Percentiles rank a stretch among this genome's conserved stretches.
These are phyloP conservation scores for Phaeosphaeriaceae sp. DNA, from an alignment of 2,329 filamentous ascomycete genomes.

Conservation along the genomic window DNA sequence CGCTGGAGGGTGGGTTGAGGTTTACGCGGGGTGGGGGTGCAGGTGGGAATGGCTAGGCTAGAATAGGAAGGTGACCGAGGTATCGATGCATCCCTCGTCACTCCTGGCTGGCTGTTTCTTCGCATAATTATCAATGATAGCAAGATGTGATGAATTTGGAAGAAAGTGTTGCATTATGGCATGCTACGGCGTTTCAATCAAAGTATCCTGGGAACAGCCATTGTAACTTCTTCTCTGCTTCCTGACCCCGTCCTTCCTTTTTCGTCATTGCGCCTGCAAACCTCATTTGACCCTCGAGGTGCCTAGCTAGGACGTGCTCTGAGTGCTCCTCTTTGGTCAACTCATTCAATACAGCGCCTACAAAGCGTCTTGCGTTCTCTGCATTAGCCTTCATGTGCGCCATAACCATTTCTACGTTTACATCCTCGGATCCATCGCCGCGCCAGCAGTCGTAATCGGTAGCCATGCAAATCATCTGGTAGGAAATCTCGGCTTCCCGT, in stretches of 20 bases:
- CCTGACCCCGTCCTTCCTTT: conserved; percentile 71
- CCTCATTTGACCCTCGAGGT: conserved; percentile 76
- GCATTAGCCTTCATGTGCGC: conserved; percentile 94
- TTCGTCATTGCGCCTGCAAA: conserved; percentile 86
- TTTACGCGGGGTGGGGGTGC: background rate
- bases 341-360: conserved; percentile 86
- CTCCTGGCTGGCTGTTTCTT: no score
- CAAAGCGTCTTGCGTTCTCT: conserved; percentile 82
- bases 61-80: conserved; percentile 27
- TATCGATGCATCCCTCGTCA: conserved; percentile 12
- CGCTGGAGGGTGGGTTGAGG: background rate
- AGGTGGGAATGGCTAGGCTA: conserved; percentile 9
- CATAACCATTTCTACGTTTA: conserved; percentile 97
- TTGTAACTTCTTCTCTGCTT: conserved; percentile 78
- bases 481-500: conserved; percentile 92
- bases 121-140: conserved; percentile 25
- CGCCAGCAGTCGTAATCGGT: conserved; percentile 99
- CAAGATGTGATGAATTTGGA: conserved; percentile 14
- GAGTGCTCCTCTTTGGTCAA: conserved; percentile 77
- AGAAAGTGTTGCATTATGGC: background rate
- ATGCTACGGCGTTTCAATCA: conserved; percentile 37
- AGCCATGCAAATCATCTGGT: conserved; percentile 99
- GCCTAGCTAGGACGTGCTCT: conserved; percentile 79
- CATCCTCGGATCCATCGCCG: conserved; percentile 71
- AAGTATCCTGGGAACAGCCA: conserved; percentile 90